phyloP scores from a whole-genome alignment of 1,284 basidiomycete species.

The Moesziomyces sp. region DNA sequence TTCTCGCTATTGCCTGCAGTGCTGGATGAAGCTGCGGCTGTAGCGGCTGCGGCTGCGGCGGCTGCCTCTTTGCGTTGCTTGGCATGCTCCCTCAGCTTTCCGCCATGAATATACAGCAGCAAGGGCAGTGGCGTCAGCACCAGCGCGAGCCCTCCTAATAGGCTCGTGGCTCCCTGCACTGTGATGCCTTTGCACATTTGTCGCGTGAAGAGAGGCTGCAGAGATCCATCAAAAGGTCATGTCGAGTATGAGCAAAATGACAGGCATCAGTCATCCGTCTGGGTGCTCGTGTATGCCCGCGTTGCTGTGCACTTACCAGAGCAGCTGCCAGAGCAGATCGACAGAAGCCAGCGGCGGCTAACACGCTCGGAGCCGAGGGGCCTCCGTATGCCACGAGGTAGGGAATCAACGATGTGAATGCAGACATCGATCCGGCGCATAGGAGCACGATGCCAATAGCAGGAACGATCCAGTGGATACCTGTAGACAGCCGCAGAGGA shows the following conservation, averaged over 20 bases:
- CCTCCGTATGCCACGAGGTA: constrained; percentile 44
- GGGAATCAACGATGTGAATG: constrained; percentile 39
- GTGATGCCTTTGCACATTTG: constrained; percentile 39
- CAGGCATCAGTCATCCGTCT: too few species aligned
- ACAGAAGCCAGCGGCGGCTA: constrained; percentile 40
- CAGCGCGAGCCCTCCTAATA: constrained; percentile 33
- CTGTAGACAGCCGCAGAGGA: background rate
- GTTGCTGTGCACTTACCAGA: constrained; percentile 15
- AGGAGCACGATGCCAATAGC: constrained; percentile 35
- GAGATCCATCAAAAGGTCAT: too few species aligned
- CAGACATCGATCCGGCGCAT: constrained; percentile 38
- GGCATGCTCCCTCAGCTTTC: constrained; percentile 27
- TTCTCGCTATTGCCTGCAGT: background rate
- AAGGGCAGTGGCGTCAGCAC: constrained; percentile 37
- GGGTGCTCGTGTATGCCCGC: too few species aligned
- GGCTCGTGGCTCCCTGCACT: constrained; percentile 32
- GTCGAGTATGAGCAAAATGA: too few species aligned
- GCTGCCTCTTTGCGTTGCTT: constrained; percentile 24
- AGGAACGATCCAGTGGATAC: constrained; percentile 40
- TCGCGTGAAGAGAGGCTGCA: constrained; percentile 31
- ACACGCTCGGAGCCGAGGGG: constrained; percentile 32
- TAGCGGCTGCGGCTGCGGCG: constrained; percentile 16
- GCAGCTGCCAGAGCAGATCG: constrained; percentile 36
- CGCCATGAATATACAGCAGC: constrained; percentile 35
- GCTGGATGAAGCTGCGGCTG: background rate